Evolutionary conservation across 805 yeast genomes (phyloP).

Genomic region (Tanozyma kutaoensis): DNA sequence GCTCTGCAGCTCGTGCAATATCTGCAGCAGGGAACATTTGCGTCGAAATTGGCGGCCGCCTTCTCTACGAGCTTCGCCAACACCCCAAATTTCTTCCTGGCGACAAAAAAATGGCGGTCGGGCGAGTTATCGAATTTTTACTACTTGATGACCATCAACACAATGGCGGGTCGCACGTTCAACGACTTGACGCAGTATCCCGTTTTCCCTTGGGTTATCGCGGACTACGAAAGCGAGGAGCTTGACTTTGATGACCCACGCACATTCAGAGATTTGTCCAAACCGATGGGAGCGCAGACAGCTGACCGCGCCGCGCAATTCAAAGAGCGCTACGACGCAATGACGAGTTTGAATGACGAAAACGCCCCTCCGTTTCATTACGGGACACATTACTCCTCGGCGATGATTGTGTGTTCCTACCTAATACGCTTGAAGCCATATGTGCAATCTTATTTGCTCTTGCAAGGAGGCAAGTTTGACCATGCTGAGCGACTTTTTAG

Average conservation of each 20-base stretch:
- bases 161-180: conserved; percentile 79
- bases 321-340: conserved; percentile 58
- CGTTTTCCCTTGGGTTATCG: conserved; percentile 82
- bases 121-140: conserved; percentile 79
- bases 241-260: conserved; percentile 53
- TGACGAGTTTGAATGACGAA: conserved; percentile 45
- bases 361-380: conserved; percentile 72
- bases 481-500: conserved; percentile 76
- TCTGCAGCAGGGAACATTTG: conserved; percentile 3
- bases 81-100: no score
- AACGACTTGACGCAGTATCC: conserved; percentile 88
- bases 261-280: conserved; percentile 61
- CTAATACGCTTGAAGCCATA: conserved; percentile 69
- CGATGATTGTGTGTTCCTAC: conserved; percentile 82
- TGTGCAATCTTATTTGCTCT: conserved; percentile 60
- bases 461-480: conserved; percentile 84
- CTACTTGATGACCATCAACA: conserved; percentile 67
- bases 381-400: conserved; percentile 88
- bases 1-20: background rate
- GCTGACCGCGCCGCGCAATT: conserved; percentile 47
- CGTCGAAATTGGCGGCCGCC: conserved; percentile 19
- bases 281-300: conserved; percentile 88
- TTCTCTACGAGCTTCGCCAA: conserved; percentile 16
- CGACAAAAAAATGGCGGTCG: conserved; percentile 58
- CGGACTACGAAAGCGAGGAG: conserved; percentile 62